phyloP scores from a whole-genome alignment of 805 yeast genomes.

The Saccharomycopsis microspora region DNA sequence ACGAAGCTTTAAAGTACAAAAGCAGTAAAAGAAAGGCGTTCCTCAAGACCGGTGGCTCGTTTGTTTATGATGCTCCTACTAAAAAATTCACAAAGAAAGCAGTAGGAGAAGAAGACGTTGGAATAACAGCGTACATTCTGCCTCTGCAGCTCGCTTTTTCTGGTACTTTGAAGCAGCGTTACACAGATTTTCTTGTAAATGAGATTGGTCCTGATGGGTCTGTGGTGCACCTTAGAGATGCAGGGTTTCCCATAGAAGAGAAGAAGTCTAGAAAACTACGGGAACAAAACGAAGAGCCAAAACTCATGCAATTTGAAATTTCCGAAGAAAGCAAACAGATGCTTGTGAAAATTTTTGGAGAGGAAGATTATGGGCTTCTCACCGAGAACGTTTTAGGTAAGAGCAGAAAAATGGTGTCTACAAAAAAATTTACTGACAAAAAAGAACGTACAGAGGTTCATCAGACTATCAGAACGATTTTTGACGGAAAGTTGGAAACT shows the following conservation, averaged over 20 bases:
- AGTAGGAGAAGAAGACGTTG: constrained; percentile 41
- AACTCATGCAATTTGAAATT: not conserved
- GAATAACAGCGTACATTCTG: constrained; percentile 61
- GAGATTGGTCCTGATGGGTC: constrained; percentile 63
- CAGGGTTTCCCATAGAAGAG: constrained; percentile 39
- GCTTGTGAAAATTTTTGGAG: constrained; percentile 6
- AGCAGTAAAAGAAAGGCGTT: constrained; percentile 37
- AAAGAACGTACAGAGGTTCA: constrained; percentile 69
- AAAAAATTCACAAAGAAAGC: constrained; percentile 2
- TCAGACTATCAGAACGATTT: constrained; percentile 61
- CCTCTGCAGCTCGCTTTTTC: constrained; percentile 47
- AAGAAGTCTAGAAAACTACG: constrained; percentile 16
- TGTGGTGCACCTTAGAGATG: constrained; percentile 66
- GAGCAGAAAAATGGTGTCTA: constrained; percentile 45
- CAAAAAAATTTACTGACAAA: constrained; percentile 48
- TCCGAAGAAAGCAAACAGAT: constrained; percentile 7
- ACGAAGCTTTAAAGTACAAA: constrained; percentile 38
- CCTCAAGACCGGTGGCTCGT: constrained; percentile 1
- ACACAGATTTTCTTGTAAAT: constrained; percentile 88
- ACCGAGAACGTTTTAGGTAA: constrained; percentile 33
- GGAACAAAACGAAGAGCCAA: constrained; percentile 17
- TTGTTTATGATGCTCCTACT: not conserved
- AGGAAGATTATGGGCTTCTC: constrained; percentile 5
- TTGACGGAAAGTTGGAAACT: constrained; percentile 66
- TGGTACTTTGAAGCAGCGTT: constrained; percentile 79